phyloP scores from a whole-genome alignment of 2,329 filamentous ascomycete genomes.

The Ophiostoma tasmaniense region DNA sequence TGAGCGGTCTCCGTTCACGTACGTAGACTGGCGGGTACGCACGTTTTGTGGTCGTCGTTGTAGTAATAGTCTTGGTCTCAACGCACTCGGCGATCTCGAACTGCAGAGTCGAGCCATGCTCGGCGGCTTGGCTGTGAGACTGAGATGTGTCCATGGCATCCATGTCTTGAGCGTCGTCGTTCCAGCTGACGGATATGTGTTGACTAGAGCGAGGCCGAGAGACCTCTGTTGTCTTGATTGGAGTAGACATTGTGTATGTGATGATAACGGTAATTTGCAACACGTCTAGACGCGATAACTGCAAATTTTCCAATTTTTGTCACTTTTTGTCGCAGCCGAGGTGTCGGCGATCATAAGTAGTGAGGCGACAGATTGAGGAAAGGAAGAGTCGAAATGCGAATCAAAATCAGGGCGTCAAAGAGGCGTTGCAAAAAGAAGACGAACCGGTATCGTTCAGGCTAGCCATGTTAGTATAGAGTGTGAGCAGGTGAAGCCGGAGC shows the following conservation, averaged over 20 bases:
- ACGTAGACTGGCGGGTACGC: constrained; percentile 80
- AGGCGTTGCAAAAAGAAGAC: too few relatives aligned
- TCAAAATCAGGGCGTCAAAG: background rate
- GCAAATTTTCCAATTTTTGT: background rate
- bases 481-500: background rate
- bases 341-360: background rate
- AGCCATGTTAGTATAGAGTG: background rate
- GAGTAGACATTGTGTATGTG: background rate
- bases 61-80: constrained; percentile 69
- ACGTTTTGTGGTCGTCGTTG: constrained; percentile 80
- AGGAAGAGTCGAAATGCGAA: background rate
- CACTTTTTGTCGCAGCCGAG: background rate
- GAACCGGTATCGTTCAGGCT: background rate
- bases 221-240: constrained; percentile 24
- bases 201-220: constrained; percentile 29
- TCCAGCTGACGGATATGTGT: constrained; percentile 30
- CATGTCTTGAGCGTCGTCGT: constrained; percentile 26
- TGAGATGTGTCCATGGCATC: background rate
- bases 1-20: constrained; percentile 60
- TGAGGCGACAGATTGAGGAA: background rate
- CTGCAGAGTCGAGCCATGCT: constrained; percentile 32
- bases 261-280: background rate
- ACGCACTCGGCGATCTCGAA: constrained; percentile 57
- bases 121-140: constrained; percentile 1
- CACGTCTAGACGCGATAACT: background rate